Base-by-base conservation (phyloP, 2,329 filamentous ascomycete genomes). In the Thelonectria blattea region DNA sequence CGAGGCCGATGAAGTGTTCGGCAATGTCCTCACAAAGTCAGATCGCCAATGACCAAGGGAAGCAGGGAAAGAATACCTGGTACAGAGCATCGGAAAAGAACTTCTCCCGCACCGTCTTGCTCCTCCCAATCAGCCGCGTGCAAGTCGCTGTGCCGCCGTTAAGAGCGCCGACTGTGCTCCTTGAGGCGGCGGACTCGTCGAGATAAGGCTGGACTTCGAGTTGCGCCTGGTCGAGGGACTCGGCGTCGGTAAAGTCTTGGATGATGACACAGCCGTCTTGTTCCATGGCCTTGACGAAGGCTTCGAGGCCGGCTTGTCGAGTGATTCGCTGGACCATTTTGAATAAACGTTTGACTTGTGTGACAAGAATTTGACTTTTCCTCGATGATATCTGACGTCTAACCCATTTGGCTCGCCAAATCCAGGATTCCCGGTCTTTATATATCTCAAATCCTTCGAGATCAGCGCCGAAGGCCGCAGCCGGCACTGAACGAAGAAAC, bases 131-230 rank as follows among this genome's bases (percentile, higher is more conserved):
- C 2, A 77, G 63, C 8, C 71, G 66, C 4, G 73, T 77, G 45
- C 75, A 76, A 7, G 70, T 75, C 49, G 72, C 73, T 4, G 74
- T 77, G 1, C 70, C 70, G n/a, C 74, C 74, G 41, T 74, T 72
- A 15, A 70, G 60, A 15, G 68, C 68, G 18, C 58, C 57, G 11
- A 65, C 58, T 68, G 61, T 46, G 68, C 72, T 71, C 37, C 45
- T 58, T 34, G 46, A 34, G 11, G 42, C 58, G 10, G 43, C 30
- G 17, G 61, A 65, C 7, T 56, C 58, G 37, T 65, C 55, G n/a
- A 66, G 66, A 27, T 60, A 64, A 5, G 59, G 56, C 62, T 49
- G 56, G 3, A 65, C 62, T 46, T 65, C 62, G 10, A 20, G 52
- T 3, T 49, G 32, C 3, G 62, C 57, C 20, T 65, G 27, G 14